Percentiles rank a stretch among this genome's conserved stretches.
phyloP scores from a whole-genome alignment of 2,329 filamentous ascomycete genomes.

The Cladosporium sp. region DNA sequence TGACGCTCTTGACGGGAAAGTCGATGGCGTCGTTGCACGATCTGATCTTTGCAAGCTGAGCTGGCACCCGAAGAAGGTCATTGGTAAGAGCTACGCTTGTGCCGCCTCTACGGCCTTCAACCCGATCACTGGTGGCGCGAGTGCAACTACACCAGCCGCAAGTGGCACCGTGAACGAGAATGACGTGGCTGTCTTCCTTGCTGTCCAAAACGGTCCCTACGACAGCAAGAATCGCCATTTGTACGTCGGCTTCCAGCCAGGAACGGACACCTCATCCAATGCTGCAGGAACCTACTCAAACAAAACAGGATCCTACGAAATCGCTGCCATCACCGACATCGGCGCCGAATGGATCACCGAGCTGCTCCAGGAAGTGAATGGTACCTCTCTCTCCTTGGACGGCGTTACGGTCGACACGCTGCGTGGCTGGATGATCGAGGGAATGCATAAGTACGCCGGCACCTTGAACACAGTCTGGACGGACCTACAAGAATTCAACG shows the following conservation, averaged over 20 bases:
- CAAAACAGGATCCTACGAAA: slow-evolving; percentile 25
- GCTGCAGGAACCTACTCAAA: slow-evolving; percentile 24
- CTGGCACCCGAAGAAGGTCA: slow-evolving; percentile 41
- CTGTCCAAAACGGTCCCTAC: slow-evolving; percentile 36
- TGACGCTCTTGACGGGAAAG: slow-evolving; percentile 37
- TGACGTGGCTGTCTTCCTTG: slow-evolving; percentile 30
- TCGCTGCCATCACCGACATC: slow-evolving; percentile 25
- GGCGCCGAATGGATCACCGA: slow-evolving; percentile 37
- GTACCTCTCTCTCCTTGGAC: slow-evolving; percentile 30
- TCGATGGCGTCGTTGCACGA: slow-evolving; percentile 47
- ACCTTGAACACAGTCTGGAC: slow-evolving; percentile 48
- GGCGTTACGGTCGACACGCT: slow-evolving; percentile 51
- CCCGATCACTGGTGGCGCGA: slow-evolving; percentile 6
- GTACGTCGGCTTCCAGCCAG: slow-evolving; percentile 34
- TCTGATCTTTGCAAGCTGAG: slow-evolving; percentile 43
- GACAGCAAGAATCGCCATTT: slow-evolving; percentile 35
- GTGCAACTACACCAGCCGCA: slow-evolving; percentile 22
- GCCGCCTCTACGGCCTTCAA: slow-evolving; percentile 24
- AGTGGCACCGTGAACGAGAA: slow-evolving; percentile 30
- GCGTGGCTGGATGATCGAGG: slow-evolving; percentile 47
- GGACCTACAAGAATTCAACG: slow-evolving; percentile 46
- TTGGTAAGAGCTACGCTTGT: slow-evolving; percentile 45
- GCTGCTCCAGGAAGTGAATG: slow-evolving; percentile 36
- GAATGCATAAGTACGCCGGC: slow-evolving; percentile 43
- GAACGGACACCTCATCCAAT: slow-evolving; percentile 11